Evolutionary conservation across 768 basidiomycete species (phyloP).

Genomic region (Kwoniella bestiolae): DNA sequence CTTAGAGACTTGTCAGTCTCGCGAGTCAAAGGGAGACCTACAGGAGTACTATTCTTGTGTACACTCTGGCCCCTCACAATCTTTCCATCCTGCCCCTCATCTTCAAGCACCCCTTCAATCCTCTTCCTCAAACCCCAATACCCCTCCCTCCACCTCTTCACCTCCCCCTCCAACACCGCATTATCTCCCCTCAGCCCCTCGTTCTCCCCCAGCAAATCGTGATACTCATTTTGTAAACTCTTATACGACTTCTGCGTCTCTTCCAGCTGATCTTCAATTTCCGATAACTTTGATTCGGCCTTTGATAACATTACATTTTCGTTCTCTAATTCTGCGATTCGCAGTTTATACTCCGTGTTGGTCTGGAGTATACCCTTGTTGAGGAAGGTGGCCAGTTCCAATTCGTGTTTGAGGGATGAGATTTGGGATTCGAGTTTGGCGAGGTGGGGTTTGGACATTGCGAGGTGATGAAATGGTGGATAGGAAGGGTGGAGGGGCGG

Average conservation of each 20-base stretch:
- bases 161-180: slow-evolving; percentile 21
- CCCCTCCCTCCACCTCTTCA: slow-evolving; percentile 10
- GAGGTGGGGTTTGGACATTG: slow-evolving; percentile 25
- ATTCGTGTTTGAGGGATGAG: slow-evolving; percentile 27
- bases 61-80: slow-evolving; percentile 2
- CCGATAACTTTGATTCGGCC: slow-evolving; percentile 38
- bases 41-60: slow-evolving; percentile 11
- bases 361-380: slow-evolving; percentile 50
- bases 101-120: slow-evolving; percentile 8
- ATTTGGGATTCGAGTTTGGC: slow-evolving; percentile 9
- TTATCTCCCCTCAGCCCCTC: slow-evolving; percentile 5
- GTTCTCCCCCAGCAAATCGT: slow-evolving; percentile 9
- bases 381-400: slow-evolving; percentile 44
- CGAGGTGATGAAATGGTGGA: too few relatives aligned
- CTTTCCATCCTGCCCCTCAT: slow-evolving; percentile 9
- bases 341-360: slow-evolving; percentile 42
- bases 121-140: slow-evolving; percentile 16
- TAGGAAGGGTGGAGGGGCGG: too few relatives aligned
- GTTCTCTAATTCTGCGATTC: slow-evolving; percentile 43
- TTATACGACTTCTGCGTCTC: slow-evolving; percentile 9
- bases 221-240: slow-evolving; percentile 7
- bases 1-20: too few relatives aligned
- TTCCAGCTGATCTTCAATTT: slow-evolving; percentile 36
- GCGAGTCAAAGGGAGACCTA: too few relatives aligned
- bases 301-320: slow-evolving; percentile 42